Conservation (phyloP, 192 early-diverging fungal genomes). For the Glomus cerebriforme region DNA sequence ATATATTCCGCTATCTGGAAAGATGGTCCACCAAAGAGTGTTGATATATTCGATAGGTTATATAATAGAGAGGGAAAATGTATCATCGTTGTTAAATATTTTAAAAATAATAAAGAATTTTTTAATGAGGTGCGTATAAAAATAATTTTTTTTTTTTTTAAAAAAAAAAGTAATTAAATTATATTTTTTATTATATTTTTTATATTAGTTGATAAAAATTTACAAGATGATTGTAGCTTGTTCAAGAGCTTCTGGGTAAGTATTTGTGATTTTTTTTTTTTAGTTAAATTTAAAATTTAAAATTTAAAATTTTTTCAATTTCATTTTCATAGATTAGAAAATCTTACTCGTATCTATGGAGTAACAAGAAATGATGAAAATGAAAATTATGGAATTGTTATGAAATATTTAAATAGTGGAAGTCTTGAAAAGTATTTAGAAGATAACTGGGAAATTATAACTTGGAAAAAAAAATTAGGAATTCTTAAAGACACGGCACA, state of each 20-base stretch:
- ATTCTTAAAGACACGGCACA: too few relatives aligned
- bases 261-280: not conserved
- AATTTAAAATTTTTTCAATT: not conserved
- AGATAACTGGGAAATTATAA: not conserved
- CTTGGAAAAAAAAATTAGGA: not conserved
- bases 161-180: not conserved
- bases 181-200: not conserved
- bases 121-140: not conserved
- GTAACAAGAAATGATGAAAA: not conserved
- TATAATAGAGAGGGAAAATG: too few relatives aligned
- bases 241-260: not conserved
- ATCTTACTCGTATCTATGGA: not conserved
- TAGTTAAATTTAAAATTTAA: not conserved
- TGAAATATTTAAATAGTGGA: not conserved
- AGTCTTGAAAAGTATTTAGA: not conserved
- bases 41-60: not conserved
- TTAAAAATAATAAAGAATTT: too few relatives aligned
- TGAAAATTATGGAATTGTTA: not conserved
- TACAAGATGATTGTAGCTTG: not conserved
- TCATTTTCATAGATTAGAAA: not conserved
- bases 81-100: too few relatives aligned
- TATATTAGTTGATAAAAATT: not conserved
- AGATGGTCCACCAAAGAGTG: not conserved
- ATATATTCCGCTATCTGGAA: slow-evolving; percentile 5
- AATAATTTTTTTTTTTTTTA: too few relatives aligned